phyloP scores from a whole-genome alignment of 441 rosid genomes.

The Hura crepitans region DNA sequence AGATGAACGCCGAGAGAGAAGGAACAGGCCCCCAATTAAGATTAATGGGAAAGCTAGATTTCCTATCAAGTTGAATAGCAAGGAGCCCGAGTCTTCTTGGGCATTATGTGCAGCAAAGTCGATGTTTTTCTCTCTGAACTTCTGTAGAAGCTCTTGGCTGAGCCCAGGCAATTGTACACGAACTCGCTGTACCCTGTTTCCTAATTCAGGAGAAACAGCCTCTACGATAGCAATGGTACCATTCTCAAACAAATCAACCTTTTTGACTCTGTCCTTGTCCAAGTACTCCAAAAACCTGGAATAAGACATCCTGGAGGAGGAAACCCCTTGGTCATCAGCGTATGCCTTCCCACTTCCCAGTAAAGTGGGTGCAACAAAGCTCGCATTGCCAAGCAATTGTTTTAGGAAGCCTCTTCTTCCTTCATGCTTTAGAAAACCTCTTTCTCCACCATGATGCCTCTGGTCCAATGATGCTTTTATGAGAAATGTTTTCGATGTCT shows the following conservation, averaged over 20 bases:
- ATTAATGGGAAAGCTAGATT: slow-evolving; percentile 85
- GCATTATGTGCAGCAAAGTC: slow-evolving; percentile 91
- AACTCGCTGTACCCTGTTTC: slow-evolving; percentile 83
- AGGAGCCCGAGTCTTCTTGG: slow-evolving; percentile 86
- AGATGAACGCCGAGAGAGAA: slow-evolving; percentile 82
- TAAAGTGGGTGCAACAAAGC: slow-evolving; percentile 53
- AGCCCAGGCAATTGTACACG: slow-evolving; percentile 90
- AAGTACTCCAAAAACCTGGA: slow-evolving; percentile 90
- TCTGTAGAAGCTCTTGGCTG: slow-evolving; percentile 91
- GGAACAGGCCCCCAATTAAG: slow-evolving; percentile 79
- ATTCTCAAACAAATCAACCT: slow-evolving; percentile 85
- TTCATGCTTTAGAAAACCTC: slow-evolving; percentile 43
- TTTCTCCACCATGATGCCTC: slow-evolving; percentile 40
- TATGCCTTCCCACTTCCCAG: slow-evolving; percentile 56
- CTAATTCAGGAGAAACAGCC: slow-evolving; percentile 91
- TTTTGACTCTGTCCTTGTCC: slow-evolving; percentile 77
- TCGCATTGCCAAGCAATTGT: slow-evolving; percentile 56
- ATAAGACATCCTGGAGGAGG: slow-evolving; percentile 95
- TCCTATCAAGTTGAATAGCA: slow-evolving; percentile 75
- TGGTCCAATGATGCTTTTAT: slow-evolving; percentile 51
- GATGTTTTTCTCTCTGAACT: slow-evolving; percentile 82
- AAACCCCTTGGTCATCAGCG: slow-evolving; percentile 87
- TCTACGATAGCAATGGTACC: slow-evolving; percentile 95
- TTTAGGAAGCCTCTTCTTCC: slow-evolving; percentile 48
- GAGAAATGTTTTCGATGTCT: slow-evolving; percentile 33